Evolutionary conservation across 2,329 filamentous ascomycete genomes (phyloP).

Genomic region (Trichoderma aggressivum): DNA sequence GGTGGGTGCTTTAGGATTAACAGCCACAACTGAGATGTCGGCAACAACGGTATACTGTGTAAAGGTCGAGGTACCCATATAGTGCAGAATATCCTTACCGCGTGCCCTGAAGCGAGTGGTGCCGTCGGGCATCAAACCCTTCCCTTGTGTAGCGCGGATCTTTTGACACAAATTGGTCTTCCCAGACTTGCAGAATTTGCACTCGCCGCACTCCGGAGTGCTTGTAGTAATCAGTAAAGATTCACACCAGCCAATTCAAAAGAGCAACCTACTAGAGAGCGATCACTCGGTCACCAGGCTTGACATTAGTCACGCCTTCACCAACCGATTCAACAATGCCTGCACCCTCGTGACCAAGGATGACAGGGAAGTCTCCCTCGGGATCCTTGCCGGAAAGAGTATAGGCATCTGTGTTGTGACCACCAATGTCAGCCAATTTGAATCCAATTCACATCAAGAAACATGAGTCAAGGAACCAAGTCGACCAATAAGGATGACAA

Average conservation of each 20-base stretch:
- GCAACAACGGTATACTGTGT: not conserved
- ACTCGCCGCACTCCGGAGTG: not conserved
- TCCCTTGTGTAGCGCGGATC: not conserved
- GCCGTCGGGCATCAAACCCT: not conserved
- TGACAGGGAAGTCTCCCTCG: not conserved
- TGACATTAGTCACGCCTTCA: not conserved
- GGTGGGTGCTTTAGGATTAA: not conserved
- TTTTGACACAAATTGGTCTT: not conserved
- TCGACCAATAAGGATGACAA: not conserved
- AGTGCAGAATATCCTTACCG: not conserved
- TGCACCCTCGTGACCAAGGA: not conserved
- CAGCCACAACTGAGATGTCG: not conserved
- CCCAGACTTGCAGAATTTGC: not conserved
- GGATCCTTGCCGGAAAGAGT: not conserved
- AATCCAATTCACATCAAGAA: not conserved
- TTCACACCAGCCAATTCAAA: not conserved
- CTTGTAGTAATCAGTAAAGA: not conserved
- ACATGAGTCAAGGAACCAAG: not conserved
- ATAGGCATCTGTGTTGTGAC: not conserved
- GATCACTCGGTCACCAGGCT: not conserved
- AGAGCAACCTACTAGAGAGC: not conserved
- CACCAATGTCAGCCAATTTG: not conserved
- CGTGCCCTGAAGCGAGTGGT: not conserved
- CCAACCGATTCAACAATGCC: not conserved
- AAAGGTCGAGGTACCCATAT: not conserved